Evolutionary conservation across 2,329 filamentous ascomycete genomes (phyloP), one percentile per base, ranked within the genome.

Genomic region (Pyrenophora tritici-repentis): DNA sequence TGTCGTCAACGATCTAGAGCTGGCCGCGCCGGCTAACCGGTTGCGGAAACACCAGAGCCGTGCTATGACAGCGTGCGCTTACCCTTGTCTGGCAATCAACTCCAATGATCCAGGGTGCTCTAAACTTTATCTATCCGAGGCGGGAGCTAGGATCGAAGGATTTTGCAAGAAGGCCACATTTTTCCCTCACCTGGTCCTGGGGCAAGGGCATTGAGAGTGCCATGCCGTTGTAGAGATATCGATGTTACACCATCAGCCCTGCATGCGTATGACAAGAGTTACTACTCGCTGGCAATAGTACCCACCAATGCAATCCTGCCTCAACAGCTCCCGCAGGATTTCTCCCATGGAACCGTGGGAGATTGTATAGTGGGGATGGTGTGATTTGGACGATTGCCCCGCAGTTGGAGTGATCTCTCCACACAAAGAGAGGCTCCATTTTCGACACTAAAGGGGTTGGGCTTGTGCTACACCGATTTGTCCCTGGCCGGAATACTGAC

Each of bases 81-180:
- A 37, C 41, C 56, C 40, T 39, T 47, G 35, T 29, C 20, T 50
- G 55, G 59, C 32, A 61, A 61, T 50, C 42, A 56, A 17, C 43
- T 49, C 58, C 58, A 56, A 31, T 47, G 47, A 59, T 59, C 55
- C 44, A 43, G 37, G 61, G 61, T 67, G 52, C 37, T 47, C 46
- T 48, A 55, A 68, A 68, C 61, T 66, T 47, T 63, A 69, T 68
- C 66, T 71, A 65, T 39, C 61, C 60, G 59, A 65, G 50, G 53
- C 66, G 67, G 67, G 65, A 68, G 47, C 67, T 71, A 70, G 59
- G 50, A 69, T 65, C 62, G 58, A 57, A 62, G 62, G 59, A 68
- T 70, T 63, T 65, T 48, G 55, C 47, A 52, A 52, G 54, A 47
- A 61, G 57, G 59, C 65, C 62, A 65, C 55, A 43, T 40, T 38